These are phyloP conservation scores for Colletotrichum sp. DNA, from an alignment of 2,329 filamentous ascomycete species.

Conservation along the genomic window DNA sequence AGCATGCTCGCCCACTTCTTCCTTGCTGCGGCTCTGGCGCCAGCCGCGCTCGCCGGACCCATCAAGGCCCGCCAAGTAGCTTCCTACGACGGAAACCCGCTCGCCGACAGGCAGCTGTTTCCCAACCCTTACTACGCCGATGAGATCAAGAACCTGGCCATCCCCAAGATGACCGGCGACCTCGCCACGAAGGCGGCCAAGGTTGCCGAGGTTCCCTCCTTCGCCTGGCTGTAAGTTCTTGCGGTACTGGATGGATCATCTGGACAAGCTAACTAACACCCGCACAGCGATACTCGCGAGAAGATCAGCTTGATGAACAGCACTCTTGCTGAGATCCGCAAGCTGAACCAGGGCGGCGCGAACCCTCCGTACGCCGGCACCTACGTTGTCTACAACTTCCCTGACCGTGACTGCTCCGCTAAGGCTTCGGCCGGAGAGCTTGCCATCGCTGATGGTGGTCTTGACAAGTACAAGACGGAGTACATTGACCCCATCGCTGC, in stretches of 20 bases:
- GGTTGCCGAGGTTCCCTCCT: slow-evolving; percentile 33
- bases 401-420: slow-evolving; percentile 41
- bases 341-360: slow-evolving; percentile 21
- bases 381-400: slow-evolving; percentile 41
- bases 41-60: slow-evolving; percentile 8
- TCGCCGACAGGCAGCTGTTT: slow-evolving; percentile 35
- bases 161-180: slow-evolving; percentile 56
- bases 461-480: slow-evolving; percentile 33
- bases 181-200: slow-evolving; percentile 41
- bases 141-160: slow-evolving; percentile 48
- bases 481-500: slow-evolving; percentile 35
- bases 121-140: slow-evolving; percentile 41
- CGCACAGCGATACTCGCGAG: slow-evolving; percentile 32
- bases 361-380: slow-evolving; percentile 30
- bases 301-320: slow-evolving; percentile 34
- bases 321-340: slow-evolving; percentile 32
- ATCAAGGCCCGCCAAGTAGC: slow-evolving; percentile 8
- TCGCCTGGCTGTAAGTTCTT: slow-evolving; percentile 32
- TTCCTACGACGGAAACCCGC: slow-evolving; percentile 41
- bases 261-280: background rate
- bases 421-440: slow-evolving; percentile 40
- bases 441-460: slow-evolving; percentile 30
- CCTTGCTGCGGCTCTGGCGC: slow-evolving; percentile 15
- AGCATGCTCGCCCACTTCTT: background rate
- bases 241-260: too few relatives aligned